Conservation (phyloP, 2,329 filamentous ascomycete genomes). For the Penicillium sp. region DNA sequence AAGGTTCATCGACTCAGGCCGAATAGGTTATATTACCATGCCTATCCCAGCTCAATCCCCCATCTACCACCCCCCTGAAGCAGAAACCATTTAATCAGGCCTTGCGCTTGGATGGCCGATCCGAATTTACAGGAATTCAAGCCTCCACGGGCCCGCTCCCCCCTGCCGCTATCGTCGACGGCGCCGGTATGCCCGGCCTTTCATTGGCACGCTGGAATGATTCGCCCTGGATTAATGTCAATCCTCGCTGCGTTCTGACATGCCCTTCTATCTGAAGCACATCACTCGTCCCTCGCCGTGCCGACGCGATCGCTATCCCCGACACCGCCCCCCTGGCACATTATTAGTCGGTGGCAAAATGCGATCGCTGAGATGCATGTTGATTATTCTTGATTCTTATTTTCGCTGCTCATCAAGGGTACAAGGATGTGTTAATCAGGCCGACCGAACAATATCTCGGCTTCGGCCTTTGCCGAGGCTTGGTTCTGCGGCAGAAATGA, state of each 20-base stretch:
- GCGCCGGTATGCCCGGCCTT: conserved; percentile 17
- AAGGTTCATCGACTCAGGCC: not conserved
- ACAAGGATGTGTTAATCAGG: not conserved
- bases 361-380: conserved; percentile 1
- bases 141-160: conserved; percentile 24
- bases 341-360: conserved; percentile 5
- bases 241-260: conserved; percentile 11
- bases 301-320: not conserved
- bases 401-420: not conserved
- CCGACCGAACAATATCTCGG: not conserved
- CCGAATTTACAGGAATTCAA: conserved; percentile 29
- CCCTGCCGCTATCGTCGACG: conserved; percentile 24
- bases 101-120: conserved; percentile 21
- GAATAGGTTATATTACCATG: not conserved
- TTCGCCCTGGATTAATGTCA: conserved; percentile 15
- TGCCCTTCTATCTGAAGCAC: not conserved
- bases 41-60: not conserved
- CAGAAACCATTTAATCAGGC: not conserved
- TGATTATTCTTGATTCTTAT: not conserved
- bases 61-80: not conserved
- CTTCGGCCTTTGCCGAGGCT: not conserved
- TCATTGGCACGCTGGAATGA: conserved; percentile 25
- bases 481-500: not conserved
- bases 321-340: not conserved
- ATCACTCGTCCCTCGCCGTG: conserved; percentile 5